Evolutionary conservation across 257 asterid genomes (phyloP), one percentile per base, ranked within the genome.

Genomic region (Nicotiana tabacum): DNA sequence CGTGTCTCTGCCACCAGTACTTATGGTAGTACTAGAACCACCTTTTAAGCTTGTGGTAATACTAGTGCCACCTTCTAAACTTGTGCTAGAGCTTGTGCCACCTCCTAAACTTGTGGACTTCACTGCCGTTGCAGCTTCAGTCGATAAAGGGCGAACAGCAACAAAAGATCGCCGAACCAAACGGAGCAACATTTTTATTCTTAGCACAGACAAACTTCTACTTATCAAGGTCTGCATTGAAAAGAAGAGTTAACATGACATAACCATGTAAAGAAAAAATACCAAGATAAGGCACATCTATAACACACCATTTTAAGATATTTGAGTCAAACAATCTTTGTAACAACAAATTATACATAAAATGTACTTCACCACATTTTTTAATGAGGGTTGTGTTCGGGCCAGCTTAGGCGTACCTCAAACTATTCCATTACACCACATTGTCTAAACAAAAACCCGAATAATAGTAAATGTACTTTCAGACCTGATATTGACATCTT

Each of bases 91-190:
- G 72, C 79, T 68, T 46, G 74, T 48, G 43, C 12, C 43, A 11
- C 82, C 84, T 51, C 79, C 86, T 24, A 55, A 35, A 3, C 82
- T 15, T 13, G 72, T 9, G 5, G 89, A 51, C 81, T 85, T 90
- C 77, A 24, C 77, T 70, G 15, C 83, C 83, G 87, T 89, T 29
- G 83, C 82, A 81, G 93, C 32, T 83, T 84, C 86, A 9, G 94
- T 85, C 84, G 97, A 92, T 82, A 89, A 86, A 37, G 18, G 91
- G 69, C 95, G 93, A 82, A 77, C 90, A 86, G 93, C 94, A 90
- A 91, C 94, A 85, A 78, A 77, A n/a, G 93, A 85, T 57, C 88
- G n/a, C 69, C 91, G 92, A 30, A 84, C 82, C 29, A 86, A 86
- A 78, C 90, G 93, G 70, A 84, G 84, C 60, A 91, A 43, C 92